Evolutionary conservation across 768 basidiomycete genomes (phyloP), one percentile per base, ranked within the genome.

Genomic region (Pulveroboletus frians): DNA sequence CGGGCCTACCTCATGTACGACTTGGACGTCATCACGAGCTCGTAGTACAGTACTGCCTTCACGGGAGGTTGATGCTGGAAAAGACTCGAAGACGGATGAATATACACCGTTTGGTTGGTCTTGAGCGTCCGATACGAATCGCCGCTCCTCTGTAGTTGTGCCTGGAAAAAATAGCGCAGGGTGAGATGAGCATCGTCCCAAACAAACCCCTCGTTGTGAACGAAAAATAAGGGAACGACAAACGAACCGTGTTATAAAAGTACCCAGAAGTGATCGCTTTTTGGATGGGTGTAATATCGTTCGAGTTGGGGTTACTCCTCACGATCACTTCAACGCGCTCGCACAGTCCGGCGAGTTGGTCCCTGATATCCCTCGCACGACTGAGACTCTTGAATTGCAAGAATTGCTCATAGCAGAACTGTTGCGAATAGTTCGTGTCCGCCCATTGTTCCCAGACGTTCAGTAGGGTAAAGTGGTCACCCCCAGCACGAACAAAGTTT

Each of bases 361-460:
- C 90, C 21, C 96, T 84, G 58, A 99, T 95, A 68, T 99, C 95
- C 23, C 96, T 84, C 0, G 96, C 95, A 34, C 96, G 80, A 60
- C 85, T 88, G 21, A 99, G 73, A 53, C 88, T 91, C 77, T 98
- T 96, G 77, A 85, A 93, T 64, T 95, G 94, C 42, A 96, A 69
- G 71, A 90, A 97, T 56, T 94, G 90, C 63, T 95, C 93, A 65
- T 94, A 96, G 61, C 92, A 94, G 71, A 92, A 96, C 60, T 94
- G 91, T 64, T 97, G 92, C 18, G 92, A 94, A 64, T 93, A 98
- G 61, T 92, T 92, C 20, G 94, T 91, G 54, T 99, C 96, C 17
- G 89, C 89, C 96, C 96, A 99, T 63, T 97, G 94, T 65, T 97
- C 94, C 88, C 93, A 98, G 11, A 98, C 92, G 65, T 98, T 98